phyloP scores from a whole-genome alignment of 371 early-diverging fungal genomes.

The Rhizopus sp. region DNA sequence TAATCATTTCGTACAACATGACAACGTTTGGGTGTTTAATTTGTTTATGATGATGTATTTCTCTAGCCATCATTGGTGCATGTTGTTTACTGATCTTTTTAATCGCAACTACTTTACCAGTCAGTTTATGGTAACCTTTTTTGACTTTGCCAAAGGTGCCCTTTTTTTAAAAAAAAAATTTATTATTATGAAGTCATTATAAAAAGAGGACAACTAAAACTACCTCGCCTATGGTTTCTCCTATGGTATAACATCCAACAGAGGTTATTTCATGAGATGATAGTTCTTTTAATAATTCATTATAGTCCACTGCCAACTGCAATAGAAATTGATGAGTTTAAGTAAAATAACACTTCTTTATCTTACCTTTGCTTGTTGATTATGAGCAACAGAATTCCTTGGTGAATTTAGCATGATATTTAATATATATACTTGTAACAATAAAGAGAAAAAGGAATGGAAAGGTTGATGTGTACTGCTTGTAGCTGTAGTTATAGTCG shows the following conservation, averaged over 20 bases:
- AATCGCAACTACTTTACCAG: conserved; percentile 81
- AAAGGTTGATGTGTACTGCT: background rate
- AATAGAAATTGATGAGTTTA: background rate
- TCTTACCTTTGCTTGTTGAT: conserved; percentile 29
- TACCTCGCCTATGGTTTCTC: conserved; percentile 40
- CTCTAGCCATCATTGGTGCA: conserved; percentile 71
- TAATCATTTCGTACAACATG: conserved; percentile 83
- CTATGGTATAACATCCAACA: conserved; percentile 50
- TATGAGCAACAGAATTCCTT: conserved; percentile 27
- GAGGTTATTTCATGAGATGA: conserved; percentile 41
- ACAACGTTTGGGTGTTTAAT: conserved; percentile 83
- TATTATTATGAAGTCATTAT: background rate
- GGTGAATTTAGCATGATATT: conserved; percentile 23
- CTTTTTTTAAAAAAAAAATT: conserved; percentile 24
- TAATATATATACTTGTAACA: background rate
- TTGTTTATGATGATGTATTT: conserved; percentile 88
- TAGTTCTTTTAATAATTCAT: conserved; percentile 48
- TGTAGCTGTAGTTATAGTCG: background rate
- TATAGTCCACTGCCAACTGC: conserved; percentile 27
- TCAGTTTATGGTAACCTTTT: conserved; percentile 73
- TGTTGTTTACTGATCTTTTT: conserved; percentile 83
- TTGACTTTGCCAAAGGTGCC: conserved; percentile 91
- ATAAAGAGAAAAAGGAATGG: conserved; percentile 14
- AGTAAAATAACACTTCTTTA: conserved; percentile 1
- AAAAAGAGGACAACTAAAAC: background rate